Evolutionary conservation across 2,329 filamentous ascomycete species (phyloP).

Genomic region (Sarocladiaceae sp.): DNA sequence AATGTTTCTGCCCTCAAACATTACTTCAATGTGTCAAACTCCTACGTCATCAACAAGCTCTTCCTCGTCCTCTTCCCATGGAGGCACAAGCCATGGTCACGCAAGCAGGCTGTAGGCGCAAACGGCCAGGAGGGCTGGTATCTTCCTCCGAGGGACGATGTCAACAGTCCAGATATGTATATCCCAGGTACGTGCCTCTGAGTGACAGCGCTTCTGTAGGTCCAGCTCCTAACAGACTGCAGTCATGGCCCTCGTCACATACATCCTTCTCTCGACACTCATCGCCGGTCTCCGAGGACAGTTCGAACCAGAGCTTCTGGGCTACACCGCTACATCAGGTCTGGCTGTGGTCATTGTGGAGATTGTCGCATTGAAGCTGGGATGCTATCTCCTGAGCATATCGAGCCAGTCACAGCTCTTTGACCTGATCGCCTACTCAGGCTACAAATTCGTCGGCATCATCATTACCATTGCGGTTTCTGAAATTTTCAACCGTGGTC

Average conservation of each 20-base stretch:
- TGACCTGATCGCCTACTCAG: slow-evolving; percentile 90
- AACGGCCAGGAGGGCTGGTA: slow-evolving; percentile 70
- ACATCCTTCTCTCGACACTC: slow-evolving; percentile 88
- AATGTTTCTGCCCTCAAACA: slow-evolving; percentile 92
- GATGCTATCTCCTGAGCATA: slow-evolving; percentile 89
- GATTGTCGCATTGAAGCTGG: slow-evolving; percentile 83
- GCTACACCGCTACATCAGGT: slow-evolving; percentile 79
- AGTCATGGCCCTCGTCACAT: slow-evolving; percentile 95
- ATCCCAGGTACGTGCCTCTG: slow-evolving; percentile 57
- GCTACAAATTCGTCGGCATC: slow-evolving; percentile 97
- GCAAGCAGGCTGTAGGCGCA: slow-evolving; percentile 71
- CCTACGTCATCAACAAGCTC: slow-evolving; percentile 90
- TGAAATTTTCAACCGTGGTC: slow-evolving; percentile 69
- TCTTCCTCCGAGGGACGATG: slow-evolving; percentile 84
- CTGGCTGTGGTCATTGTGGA: slow-evolving; percentile 79
- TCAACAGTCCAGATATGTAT: slow-evolving; percentile 99
- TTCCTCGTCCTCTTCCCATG: slow-evolving; percentile 93
- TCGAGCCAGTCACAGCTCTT: slow-evolving; percentile 90
- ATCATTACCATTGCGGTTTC: slow-evolving; percentile 80
- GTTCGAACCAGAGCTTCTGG: slow-evolving; percentile 90
- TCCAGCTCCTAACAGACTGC: slow-evolving; percentile 17
- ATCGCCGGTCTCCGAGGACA: slow-evolving; percentile 83
- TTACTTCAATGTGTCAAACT: slow-evolving; percentile 99
- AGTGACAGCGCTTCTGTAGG: not conserved
- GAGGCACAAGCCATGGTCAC: slow-evolving; percentile 95